These are phyloP conservation scores for Malus domestica DNA, from an alignment of 306 rosid species.

Conservation along the genomic window ASM211411v1 NC_041796.1:28488001-28488500, in stretches of 20 bases:
- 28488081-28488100: neutral
- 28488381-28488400: constrained; percentile 32
- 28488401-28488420: constrained; percentile 56
- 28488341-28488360: constrained; percentile 23
- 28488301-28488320: neutral
- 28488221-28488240: neutral
- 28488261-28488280: constrained; percentile 39
- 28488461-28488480: constrained; percentile 69
- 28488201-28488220: neutral
- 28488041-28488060: neutral
- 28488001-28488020: neutral
- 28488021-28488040: neutral
- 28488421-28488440: constrained; percentile 39
- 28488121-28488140: neutral
- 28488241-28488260: constrained; percentile 29
- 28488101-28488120: neutral
- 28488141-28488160: neutral
- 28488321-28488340: neutral
- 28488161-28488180: constrained; percentile 1
- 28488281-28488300: constrained; percentile 15
- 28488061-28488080: neutral
- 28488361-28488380: constrained; percentile 47
- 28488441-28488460: constrained; percentile 78
- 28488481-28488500: constrained; percentile 47
- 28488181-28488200: neutral